Evolutionary conservation across 2,329 filamentous ascomycete species (phyloP), one percentile per base, ranked within the genome.

Genomic region (Nannizziopsis arthrosporioides): DNA sequence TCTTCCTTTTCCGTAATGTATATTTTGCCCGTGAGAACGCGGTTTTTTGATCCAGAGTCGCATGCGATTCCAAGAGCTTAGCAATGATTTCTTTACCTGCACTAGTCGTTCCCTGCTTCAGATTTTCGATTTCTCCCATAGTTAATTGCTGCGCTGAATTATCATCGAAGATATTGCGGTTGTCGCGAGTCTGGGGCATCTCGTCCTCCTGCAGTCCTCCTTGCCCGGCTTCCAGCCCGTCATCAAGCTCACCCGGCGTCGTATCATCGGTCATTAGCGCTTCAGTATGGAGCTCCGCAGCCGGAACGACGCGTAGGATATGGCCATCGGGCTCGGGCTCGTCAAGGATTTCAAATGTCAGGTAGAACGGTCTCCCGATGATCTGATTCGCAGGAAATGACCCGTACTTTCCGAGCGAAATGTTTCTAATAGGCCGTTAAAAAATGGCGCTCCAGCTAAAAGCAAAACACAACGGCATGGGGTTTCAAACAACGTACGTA

Each of bases 21-120:
- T 98, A 98, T 66, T 98, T 98, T 38, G 90, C 89, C 50, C 95
- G 72, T 2, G 88, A 93, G 61, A 93, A 98, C 0, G 81, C 76
- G 0, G 92, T 96, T 73, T 98, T 98, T 69, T 96, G 84, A 56
- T 94, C 88, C 38, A 98, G 75, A 1, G 83, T 85, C 14, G 85
- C 82, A 65, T 98, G 92, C 38, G 88, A 92, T 27, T 88, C 76
- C 66, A 98, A 77, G 19, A 98, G 80, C 67, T 89, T 94, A n/a
- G 85, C 82, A 54, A 98, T 92, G 42, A 98, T 77, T 44, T 94
- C 89, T 63, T 85, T 84, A 10, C 89, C 90, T 0, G 86, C 85
- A 4, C 82, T 82, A 2, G 81, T 80, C 9, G 82, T 84, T 49
- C 87, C 74, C 58, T 75, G 76, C 63, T 86, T 86, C 54, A 85